Evolutionary conservation across 148 eudicot genomes (phyloP), one percentile per base, ranked within the genome.

Genomic region (Vaccinium myrtillus): DNA sequence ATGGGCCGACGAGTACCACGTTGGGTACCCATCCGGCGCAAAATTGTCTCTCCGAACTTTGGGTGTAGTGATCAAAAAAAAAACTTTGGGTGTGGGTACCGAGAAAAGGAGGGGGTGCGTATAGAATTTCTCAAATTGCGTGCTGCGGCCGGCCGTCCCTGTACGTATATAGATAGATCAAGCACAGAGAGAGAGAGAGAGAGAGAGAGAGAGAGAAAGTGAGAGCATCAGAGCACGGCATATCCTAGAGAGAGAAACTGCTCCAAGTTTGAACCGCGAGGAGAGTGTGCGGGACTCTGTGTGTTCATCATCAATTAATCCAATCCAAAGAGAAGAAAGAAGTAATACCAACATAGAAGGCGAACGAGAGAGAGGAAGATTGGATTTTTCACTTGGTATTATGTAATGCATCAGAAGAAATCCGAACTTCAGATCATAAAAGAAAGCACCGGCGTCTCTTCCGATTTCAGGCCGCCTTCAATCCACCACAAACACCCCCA

Each of bases 401-500:
- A 90, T 94, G 96, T 93, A 89, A 95, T 96, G 98, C 98, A 94
- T 96, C 98, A 94, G 88, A 96, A 96, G 88, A 75, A 75, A 75
- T 94, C 96, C 36, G 98, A 96, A 90, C 88, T 91, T 85, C 98
- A 96, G 91, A 96, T 94, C 98, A 95, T 96, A 91, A 92, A 88
- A 92, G 98, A 96, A 90, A 96, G 98, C 96, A 92, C 90, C 77
- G 94, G 98, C 92, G 82, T 96, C 91, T 96, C 98, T 93, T 95
- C 98, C 98, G 98, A 93, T 94, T 95, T 92, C 92, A 93, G 90
- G 81, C 98, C 95, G 16, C 90, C 91, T 76, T 98, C 91, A 43
- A 87, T 91, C 77, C 91, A 90, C 80, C 96, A 88, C 51, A 92
- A 91, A 84, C 92, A 89, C 80, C 86, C 43, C 53, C 84, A 76